phyloP scores from a whole-genome alignment of 139 green algal species.

The Yamagishiella unicocca region DNA sequence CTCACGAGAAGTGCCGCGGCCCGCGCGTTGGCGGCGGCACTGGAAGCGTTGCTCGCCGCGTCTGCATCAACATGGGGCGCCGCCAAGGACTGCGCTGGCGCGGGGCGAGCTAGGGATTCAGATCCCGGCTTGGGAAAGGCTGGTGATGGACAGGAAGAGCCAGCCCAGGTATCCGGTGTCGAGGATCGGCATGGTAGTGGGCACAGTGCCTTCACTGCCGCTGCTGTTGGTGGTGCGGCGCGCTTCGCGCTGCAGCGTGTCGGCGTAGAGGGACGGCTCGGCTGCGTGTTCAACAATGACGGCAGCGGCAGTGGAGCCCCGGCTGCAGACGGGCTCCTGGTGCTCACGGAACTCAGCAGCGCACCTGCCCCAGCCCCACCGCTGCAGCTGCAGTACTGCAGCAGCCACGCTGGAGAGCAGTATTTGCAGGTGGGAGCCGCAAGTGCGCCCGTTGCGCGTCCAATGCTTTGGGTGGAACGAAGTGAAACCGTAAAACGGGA shows the following conservation, averaged over 20 bases:
- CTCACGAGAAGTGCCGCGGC: not conserved
- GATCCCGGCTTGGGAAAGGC: no score
- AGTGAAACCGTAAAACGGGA: no score
- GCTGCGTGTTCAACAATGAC: not conserved
- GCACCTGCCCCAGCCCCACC: not conserved
- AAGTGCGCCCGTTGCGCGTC: no score
- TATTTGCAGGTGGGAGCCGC: constrained; percentile 22
- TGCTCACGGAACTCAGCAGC: constrained; percentile 19
- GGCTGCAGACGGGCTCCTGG: not conserved
- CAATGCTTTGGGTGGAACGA: no score
- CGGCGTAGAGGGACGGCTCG: constrained; percentile 13
- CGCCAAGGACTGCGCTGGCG: no score
- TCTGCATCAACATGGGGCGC: not conserved
- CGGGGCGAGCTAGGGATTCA: no score
- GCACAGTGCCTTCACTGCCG: not conserved
- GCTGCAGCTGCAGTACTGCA: constrained; percentile 40
- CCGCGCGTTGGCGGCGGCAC: not conserved
- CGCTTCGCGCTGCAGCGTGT: constrained; percentile 23
- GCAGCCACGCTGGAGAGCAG: not conserved
- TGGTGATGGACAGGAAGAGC: no score
- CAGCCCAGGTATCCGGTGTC: no score
- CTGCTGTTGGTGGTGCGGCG: not conserved
- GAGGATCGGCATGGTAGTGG: not conserved
- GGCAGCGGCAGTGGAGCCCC: not conserved
- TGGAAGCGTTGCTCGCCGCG: not conserved